Percentiles rank a stretch among this genome's conserved stretches.
These are phyloP conservation scores for Cubamyces lactineus DNA, from an alignment of 768 basidiomycete genomes.

Conservation along the genomic window DNA sequence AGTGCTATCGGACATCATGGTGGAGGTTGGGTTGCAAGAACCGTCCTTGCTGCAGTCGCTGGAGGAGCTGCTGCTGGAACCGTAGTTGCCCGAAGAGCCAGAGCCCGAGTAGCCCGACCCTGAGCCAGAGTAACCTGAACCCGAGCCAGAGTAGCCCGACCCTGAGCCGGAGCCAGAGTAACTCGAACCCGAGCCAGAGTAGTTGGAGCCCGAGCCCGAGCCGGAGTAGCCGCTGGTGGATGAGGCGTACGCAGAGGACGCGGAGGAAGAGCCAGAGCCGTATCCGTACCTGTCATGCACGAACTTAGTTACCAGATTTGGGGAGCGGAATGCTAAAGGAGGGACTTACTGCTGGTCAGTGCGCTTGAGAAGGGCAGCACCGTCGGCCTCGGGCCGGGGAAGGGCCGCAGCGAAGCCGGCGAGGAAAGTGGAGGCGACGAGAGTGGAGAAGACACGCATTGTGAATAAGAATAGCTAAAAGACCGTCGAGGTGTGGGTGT, in stretches of 20 bases:
- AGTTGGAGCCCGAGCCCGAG: conserved; percentile 6
- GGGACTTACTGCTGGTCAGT: conserved; percentile 30
- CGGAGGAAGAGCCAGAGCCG: conserved; percentile 1
- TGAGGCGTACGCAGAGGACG: background rate
- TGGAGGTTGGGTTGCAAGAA: conserved; percentile 1
- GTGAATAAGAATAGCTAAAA: conserved; percentile 35
- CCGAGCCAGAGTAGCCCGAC: background rate
- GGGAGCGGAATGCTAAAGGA: conserved; percentile 12
- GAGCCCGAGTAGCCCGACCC: background rate
- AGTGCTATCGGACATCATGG: background rate
- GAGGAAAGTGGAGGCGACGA: conserved; percentile 57
- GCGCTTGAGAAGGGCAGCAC: conserved; percentile 32
- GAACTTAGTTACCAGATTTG: background rate
- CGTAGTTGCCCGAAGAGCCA: background rate
- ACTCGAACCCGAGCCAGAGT: background rate
- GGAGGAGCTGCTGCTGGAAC: background rate
- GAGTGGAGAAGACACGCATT: conserved; percentile 64
- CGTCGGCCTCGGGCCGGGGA: conserved; percentile 42
- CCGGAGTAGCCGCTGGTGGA: background rate
- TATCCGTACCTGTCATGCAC: background rate
- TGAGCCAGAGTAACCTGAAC: background rate
- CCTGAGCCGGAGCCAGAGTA: background rate
- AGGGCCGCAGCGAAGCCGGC: conserved; percentile 54
- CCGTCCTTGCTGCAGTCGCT: conserved; percentile 29
- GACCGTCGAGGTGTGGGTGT: conserved; percentile 53